Evolutionary conservation across 2,329 filamentous ascomycete genomes (phyloP), one percentile per base, ranked within the genome.

Genomic region (Verticillium nubilum): DNA sequence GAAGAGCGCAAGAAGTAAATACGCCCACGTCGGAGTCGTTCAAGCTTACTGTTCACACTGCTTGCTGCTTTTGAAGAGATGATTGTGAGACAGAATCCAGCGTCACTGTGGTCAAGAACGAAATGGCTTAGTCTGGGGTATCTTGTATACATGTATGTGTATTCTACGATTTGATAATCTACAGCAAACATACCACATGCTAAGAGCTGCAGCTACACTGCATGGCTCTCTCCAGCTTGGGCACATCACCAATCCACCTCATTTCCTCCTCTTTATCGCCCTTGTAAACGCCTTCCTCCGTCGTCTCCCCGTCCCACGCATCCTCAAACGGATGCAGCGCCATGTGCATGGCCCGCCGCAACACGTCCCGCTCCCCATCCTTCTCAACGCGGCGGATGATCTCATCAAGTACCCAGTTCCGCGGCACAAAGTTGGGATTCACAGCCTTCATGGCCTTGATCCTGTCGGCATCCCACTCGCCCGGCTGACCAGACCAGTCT

Each of bases 181-280:
- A n/a, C n/a, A 3, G 29, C 2, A 31, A 13, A 12, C 12, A 35
- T 27, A 2, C 1, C 15, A 4, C 4, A 17, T 2, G 7, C 62
- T 79, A 96, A 26, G 94, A 97, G 72, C 92, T 97, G 75, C 95
- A 99, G 71, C 91, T 96, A 73, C 95, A 98, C 78, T 97, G 94
- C 84, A 97, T 86, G 33, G 90, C 90, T 65, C 91, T 84, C 74
- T 87, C 86, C 53, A 81, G 81, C 70, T 83, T 86, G 0, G 94
- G 94, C 58, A 96, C 91, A 74, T 97, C 92, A 2, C 90, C 89
- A 66, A 88, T 91, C 79, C 91, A 96, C 63, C 93, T 81, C 66
- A 87, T 81, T 72, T 97, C 94, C 70, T 97, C 91, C 17, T 86
- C 85, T 57, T 76, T 77, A 64, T 95, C 79, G 59, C 85, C 83